phyloP scores from a whole-genome alignment of 495 filamentous ascomycete species.

The Penicillium paxilli region DNA sequence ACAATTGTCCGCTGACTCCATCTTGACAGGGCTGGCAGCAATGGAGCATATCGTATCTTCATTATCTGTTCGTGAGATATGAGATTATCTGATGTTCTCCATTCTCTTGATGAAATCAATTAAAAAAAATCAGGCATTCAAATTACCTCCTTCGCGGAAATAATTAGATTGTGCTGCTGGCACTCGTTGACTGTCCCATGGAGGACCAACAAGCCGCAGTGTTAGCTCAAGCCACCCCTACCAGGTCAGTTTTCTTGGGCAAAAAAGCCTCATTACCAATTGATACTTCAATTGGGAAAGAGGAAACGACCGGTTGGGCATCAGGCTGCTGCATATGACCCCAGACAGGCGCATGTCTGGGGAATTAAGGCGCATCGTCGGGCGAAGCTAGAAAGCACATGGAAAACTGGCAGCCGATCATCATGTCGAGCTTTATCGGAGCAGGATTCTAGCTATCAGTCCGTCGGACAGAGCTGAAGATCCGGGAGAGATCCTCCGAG shows the following conservation, averaged over 20 bases:
- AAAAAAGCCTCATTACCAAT: background rate
- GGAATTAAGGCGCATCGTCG: background rate
- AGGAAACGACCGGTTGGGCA: slow-evolving; percentile 7
- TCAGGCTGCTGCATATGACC: background rate
- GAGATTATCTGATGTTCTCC: background rate
- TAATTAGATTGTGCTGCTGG: too few relatives aligned
- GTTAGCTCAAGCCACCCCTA: background rate
- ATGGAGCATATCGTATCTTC: background rate
- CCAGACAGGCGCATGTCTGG: background rate
- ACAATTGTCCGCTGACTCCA: slow-evolving; percentile 7
- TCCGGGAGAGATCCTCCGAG: background rate
- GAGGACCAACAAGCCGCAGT: background rate
- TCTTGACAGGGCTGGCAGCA: background rate
- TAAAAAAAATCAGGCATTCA: too few relatives aligned
- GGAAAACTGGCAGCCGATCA: background rate
- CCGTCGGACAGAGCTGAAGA: background rate
- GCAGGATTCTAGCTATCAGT: background rate
- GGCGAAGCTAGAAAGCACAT: background rate
- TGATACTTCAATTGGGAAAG: slow-evolving; percentile 2
- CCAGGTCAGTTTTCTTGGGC: background rate
- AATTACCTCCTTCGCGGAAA: too few relatives aligned
- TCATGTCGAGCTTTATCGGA: background rate
- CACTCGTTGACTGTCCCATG: background rate
- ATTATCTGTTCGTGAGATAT: background rate
- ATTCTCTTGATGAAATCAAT: too few relatives aligned